Percentiles rank a stretch among this genome's conserved stretches.
Conservation (phyloP, 768 basidiomycete genomes). For the Suillus weaverae region DNA sequence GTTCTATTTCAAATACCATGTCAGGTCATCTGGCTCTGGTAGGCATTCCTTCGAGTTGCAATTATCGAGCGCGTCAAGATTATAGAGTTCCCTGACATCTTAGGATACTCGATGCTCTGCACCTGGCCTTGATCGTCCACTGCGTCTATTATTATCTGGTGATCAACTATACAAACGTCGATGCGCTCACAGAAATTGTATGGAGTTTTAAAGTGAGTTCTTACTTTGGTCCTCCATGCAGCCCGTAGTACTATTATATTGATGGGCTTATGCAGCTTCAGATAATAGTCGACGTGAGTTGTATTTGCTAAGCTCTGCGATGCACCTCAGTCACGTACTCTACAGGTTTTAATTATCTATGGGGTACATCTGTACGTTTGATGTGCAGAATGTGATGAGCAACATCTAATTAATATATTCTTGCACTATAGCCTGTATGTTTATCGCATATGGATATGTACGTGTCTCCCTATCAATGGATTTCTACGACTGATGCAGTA, state of each 20-base stretch:
- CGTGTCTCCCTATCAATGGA: not conserved
- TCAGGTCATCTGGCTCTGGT: constrained; percentile 14
- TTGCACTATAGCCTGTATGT: not conserved
- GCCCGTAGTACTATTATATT: not conserved
- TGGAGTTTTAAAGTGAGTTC: constrained; percentile 22
- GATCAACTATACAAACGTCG: constrained; percentile 32
- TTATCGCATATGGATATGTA: constrained; percentile 9
- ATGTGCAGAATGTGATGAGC: not conserved
- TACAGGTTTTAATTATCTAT: not conserved
- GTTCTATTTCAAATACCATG: not conserved
- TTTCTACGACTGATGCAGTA: not conserved
- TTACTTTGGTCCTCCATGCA: not conserved
- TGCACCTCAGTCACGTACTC: not conserved
- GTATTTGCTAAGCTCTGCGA: too few species aligned
- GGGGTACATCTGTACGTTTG: not conserved
- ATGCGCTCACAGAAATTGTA: constrained; percentile 27
- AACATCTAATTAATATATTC: not conserved
- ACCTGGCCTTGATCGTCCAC: constrained; percentile 37
- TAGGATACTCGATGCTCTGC: constrained; percentile 39
- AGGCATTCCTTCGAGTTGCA: not conserved
- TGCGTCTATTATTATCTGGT: constrained; percentile 39
- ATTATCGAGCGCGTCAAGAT: not conserved
- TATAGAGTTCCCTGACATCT: not conserved
- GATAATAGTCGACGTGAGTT: not conserved
- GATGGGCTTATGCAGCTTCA: not conserved